These are phyloP conservation scores for Phyllachora maydis DNA, from an alignment of 2,329 filamentous ascomycete genomes.

Conservation along the genomic window DNA sequence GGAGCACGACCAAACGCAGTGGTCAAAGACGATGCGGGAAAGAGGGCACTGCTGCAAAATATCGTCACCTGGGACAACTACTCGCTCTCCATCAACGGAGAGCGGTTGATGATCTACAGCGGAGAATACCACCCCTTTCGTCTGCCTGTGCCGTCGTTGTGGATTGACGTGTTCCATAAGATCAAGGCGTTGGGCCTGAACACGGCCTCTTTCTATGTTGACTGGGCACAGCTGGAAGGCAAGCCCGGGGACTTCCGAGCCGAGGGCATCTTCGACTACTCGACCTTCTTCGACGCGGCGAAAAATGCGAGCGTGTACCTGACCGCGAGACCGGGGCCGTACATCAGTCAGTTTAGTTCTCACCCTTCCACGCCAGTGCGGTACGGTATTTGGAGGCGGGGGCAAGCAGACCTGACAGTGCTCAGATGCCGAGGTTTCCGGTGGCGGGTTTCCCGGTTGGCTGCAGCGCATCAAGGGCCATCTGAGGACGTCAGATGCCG, in stretches of 20 bases:
- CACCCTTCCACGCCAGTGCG: too few relatives aligned
- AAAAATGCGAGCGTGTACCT: constrained; percentile 55
- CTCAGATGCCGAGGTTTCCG: constrained; percentile 45
- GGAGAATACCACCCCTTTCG: constrained; percentile 54
- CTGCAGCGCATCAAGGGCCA: constrained; percentile 44
- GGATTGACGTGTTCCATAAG: constrained; percentile 41
- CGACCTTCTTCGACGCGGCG: constrained; percentile 61
- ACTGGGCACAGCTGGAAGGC: constrained; percentile 63
- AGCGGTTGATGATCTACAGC: constrained; percentile 50
- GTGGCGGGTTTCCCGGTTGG: constrained; percentile 70
- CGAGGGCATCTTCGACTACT: constrained; percentile 50
- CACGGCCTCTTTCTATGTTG: constrained; percentile 56
- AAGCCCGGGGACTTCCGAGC: constrained; percentile 48
- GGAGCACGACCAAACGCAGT: too few relatives aligned
- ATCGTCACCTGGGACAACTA: constrained; percentile 50
- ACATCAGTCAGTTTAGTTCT: constrained; percentile 4
- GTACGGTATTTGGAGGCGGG: too few relatives aligned
- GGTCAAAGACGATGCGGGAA: too few relatives aligned
- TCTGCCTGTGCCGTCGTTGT: constrained; percentile 22
- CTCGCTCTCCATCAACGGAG: constrained; percentile 48
- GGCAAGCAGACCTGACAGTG: background rate
- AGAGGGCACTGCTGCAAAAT: constrained; percentile 1
- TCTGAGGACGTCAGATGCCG: constrained; percentile 38
- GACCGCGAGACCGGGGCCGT: constrained; percentile 24
- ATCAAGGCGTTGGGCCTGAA: constrained; percentile 67